Evolutionary conservation across 352 stramenopile genomes (phyloP).

Genomic region (Ophiocytium majus): DNA sequence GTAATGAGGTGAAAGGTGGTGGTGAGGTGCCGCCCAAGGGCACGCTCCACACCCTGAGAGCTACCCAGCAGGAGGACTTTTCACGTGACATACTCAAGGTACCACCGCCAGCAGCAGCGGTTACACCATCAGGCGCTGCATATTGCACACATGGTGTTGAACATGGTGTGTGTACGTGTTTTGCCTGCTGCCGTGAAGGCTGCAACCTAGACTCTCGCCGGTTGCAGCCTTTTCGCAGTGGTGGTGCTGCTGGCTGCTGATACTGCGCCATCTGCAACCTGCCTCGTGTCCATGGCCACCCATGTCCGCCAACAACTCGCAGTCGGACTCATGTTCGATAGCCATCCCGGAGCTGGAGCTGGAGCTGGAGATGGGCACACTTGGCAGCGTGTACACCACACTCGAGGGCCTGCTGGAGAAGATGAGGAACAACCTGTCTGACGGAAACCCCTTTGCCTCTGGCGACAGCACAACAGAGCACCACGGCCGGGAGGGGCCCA

Average conservation of each 20-base stretch:
- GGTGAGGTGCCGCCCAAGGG: slow-evolving; percentile 76
- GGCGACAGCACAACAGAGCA: slow-evolving; percentile 64
- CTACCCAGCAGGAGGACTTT: slow-evolving; percentile 68
- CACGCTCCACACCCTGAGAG: slow-evolving; percentile 69
- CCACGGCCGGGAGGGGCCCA: slow-evolving; percentile 53
- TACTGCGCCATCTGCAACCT: no score
- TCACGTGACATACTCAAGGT: slow-evolving; percentile 77
- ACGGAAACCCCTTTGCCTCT: slow-evolving; percentile 74
- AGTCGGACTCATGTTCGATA: slow-evolving; percentile 56
- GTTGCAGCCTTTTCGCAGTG: no score
- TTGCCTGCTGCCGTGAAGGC: no score
- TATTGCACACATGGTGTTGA: no score
- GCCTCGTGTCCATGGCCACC: no score
- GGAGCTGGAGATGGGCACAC: slow-evolving; percentile 75
- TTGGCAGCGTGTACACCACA: slow-evolving; percentile 83
- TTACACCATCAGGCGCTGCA: no score
- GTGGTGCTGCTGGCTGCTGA: no score
- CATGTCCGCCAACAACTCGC: no score
- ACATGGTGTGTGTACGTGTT: no score
- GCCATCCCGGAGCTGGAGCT: slow-evolving; percentile 81
- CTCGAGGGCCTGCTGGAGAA: slow-evolving; percentile 79
- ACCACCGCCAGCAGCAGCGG: no score
- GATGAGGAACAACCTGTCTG: slow-evolving; percentile 75
- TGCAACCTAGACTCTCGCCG: no score
- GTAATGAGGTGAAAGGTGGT: slow-evolving; percentile 76